Percentiles rank a stretch among this genome's conserved stretches.
Conservation (phyloP, 106 monocot species). For the Triglochin maritima region DNA sequence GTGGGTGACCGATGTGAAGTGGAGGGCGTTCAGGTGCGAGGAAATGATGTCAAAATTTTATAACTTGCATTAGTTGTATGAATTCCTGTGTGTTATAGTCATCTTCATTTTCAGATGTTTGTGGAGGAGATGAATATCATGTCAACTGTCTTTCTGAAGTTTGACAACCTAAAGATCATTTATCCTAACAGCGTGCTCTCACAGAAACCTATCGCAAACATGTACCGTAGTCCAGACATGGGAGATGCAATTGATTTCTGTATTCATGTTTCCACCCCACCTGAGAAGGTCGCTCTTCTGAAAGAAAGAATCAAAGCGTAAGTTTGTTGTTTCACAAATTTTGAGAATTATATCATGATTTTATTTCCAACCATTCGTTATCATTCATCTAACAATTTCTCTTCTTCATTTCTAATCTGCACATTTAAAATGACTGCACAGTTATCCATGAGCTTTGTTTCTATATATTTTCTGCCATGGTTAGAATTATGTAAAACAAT, state of each 20-base stretch:
- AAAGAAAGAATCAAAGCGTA: slow-evolving; percentile 66
- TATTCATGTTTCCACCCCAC: slow-evolving; percentile 68
- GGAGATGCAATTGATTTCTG: slow-evolving; percentile 81
- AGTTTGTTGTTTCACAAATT: neutral
- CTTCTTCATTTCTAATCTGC: no score
- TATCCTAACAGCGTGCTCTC: slow-evolving; percentile 72
- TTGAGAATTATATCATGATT: no score
- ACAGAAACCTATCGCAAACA: slow-evolving; percentile 47
- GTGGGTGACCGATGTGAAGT: slow-evolving; percentile 90
- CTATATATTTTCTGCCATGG: no score
- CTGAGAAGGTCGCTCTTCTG: slow-evolving; percentile 67
- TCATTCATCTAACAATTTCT: no score
- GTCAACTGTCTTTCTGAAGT: slow-evolving; percentile 67
- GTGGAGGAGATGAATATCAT: slow-evolving; percentile 98
- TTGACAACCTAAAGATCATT: slow-evolving; percentile 60
- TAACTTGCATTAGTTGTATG: no score
- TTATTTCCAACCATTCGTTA: no score
- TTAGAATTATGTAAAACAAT: no score
- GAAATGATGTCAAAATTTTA: no score
- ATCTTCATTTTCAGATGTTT: slow-evolving; percentile 42
- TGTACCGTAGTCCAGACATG: slow-evolving; percentile 86
- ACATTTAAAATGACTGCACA: no score
- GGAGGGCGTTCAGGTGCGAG: slow-evolving; percentile 62
- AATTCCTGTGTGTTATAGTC: neutral
- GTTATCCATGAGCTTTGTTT: no score